phyloP scores from a whole-genome alignment of 139 green algal genomes.

The Prasinococcaceae sp. region DNA sequence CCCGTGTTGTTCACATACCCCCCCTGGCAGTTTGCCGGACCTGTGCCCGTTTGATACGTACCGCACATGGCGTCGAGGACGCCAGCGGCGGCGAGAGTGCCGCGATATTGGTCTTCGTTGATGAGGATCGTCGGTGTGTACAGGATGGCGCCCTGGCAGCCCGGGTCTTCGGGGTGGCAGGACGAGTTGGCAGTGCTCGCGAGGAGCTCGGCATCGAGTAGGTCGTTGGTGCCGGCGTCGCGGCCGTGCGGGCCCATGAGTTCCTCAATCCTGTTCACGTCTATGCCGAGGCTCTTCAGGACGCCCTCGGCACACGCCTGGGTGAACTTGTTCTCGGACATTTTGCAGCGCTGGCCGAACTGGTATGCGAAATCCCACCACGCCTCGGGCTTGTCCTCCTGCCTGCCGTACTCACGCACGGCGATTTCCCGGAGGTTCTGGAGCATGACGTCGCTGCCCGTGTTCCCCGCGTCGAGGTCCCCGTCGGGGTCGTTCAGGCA shows the following conservation, averaged over 20 bases:
- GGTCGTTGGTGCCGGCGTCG: background rate
- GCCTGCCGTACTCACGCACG: background rate
- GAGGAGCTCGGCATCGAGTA: constrained; percentile 5
- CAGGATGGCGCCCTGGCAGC: background rate
- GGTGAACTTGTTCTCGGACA: background rate
- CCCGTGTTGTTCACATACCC: no score
- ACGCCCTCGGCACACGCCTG: background rate
- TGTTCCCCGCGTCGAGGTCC: background rate
- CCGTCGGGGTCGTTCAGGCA: background rate
- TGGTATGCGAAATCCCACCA: background rate
- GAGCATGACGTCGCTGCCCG: background rate
- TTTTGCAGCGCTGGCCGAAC: background rate
- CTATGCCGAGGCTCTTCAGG: background rate
- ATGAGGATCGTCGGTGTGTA: constrained; percentile 1
- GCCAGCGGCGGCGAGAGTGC: background rate
- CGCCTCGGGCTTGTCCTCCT: background rate
- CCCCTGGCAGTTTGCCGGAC: no score
- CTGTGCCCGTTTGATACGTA: no score
- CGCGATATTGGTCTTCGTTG: constrained; percentile 3
- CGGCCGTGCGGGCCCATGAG: background rate
- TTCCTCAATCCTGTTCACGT: background rate
- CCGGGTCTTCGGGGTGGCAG: background rate
- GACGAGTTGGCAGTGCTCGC: no score
- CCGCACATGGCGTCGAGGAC: background rate
- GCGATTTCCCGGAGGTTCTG: constrained; percentile 1